These are phyloP conservation scores for Senna siamea DNA, from an alignment of 306 rosid genomes.

Conservation along the genomic window DNA sequence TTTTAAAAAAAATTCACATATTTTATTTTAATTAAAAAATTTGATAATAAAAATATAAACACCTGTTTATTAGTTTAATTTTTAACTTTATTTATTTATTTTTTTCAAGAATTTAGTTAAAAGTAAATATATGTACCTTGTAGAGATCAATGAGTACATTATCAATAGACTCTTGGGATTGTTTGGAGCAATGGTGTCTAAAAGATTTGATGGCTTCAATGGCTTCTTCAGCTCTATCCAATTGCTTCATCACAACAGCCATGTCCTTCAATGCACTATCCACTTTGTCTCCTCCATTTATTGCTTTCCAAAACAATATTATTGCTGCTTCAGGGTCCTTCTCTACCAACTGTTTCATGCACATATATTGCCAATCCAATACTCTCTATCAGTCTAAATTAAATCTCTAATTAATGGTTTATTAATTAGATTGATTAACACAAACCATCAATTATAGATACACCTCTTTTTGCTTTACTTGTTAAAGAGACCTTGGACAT, in stretches of 20 bases:
- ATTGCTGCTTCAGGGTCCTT: conserved; percentile 89
- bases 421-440: not conserved
- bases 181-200: conserved; percentile 73
- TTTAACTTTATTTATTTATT: no score
- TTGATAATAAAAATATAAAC: no score
- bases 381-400: no score
- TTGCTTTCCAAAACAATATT: conserved; percentile 84
- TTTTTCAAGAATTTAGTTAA: no score
- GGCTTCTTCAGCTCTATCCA: conserved; percentile 85
- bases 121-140: conserved; percentile 72
- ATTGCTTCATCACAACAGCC: conserved; percentile 94
- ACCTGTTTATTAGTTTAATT: no score
- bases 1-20: no score
- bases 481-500: no score
- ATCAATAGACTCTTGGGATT: conserved; percentile 92
- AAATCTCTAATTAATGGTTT: not conserved
- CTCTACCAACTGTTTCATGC: conserved; percentile 55
- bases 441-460: no score
- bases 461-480: no score
- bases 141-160: conserved; percentile 86
- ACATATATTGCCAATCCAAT: no score
- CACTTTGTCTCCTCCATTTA: conserved; percentile 81
- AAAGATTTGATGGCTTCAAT: conserved; percentile 84
- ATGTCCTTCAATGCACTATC: conserved; percentile 94
- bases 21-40: no score